Evolutionary conservation across 2,329 filamentous ascomycete genomes (phyloP).

Genomic region (Aspergillus puulaauensis): DNA sequence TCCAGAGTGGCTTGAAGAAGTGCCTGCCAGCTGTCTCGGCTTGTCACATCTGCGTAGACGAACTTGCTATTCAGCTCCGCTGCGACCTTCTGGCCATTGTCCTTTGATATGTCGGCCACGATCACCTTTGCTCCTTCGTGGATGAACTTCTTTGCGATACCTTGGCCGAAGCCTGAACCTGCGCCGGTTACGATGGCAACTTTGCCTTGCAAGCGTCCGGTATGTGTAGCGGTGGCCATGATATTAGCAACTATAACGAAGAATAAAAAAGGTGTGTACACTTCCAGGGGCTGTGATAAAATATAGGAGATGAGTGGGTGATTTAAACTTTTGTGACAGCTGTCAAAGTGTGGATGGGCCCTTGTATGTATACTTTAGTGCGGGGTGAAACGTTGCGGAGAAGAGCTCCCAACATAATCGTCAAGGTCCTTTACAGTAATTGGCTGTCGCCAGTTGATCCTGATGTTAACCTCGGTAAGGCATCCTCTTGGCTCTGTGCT

Average conservation of each 20-base stretch:
- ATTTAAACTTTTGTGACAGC: too few species aligned
- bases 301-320: too few species aligned
- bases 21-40: slow-evolving; percentile 26
- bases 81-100: slow-evolving; percentile 25
- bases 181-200: slow-evolving; percentile 43
- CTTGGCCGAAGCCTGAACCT: slow-evolving; percentile 39
- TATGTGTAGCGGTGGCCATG: background rate
- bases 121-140: slow-evolving; percentile 39
- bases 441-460: too few species aligned
- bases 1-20: slow-evolving; percentile 24
- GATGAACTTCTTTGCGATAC: slow-evolving; percentile 35
- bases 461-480: too few species aligned
- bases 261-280: background rate
- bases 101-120: slow-evolving; percentile 35
- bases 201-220: slow-evolving; percentile 37
- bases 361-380: too few species aligned
- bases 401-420: too few species aligned
- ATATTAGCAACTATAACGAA: background rate
- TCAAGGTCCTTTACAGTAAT: too few species aligned
- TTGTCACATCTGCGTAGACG: slow-evolving; percentile 26
- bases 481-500: too few species aligned
- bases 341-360: too few species aligned
- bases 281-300: background rate
- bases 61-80: slow-evolving; percentile 22
- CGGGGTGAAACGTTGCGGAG: background rate